Evolutionary conservation across 108 stramenopile species (phyloP).

Genomic region (Thalassiosira profunda): DNA sequence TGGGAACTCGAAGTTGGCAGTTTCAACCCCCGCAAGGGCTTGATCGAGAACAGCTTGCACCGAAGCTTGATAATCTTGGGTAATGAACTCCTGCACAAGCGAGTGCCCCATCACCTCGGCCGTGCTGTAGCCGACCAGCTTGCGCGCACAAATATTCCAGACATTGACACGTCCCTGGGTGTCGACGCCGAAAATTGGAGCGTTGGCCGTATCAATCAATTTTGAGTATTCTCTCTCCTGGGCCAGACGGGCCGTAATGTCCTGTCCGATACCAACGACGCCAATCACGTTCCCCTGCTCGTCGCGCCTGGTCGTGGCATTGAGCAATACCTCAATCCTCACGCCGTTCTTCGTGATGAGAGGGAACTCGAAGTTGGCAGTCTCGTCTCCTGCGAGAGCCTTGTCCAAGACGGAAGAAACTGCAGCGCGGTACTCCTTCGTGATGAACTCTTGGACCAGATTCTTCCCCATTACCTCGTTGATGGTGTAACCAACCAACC

Average conservation of each 20-base stretch:
- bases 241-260: slow-evolving; percentile 47
- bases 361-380: slow-evolving; percentile 61
- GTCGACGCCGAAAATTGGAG: slow-evolving; percentile 83
- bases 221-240: slow-evolving; percentile 41
- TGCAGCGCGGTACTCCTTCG: slow-evolving; percentile 11
- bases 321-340: slow-evolving; percentile 49
- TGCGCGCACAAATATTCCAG: slow-evolving; percentile 21
- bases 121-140: slow-evolving; percentile 28
- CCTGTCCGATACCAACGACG: slow-evolving; percentile 67
- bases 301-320: slow-evolving; percentile 56
- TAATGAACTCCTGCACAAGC: slow-evolving; percentile 42
- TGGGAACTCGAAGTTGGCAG: slow-evolving; percentile 42
- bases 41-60: slow-evolving; percentile 60
- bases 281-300: slow-evolving; percentile 48
- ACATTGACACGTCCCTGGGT: slow-evolving; percentile 48
- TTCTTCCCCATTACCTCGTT: slow-evolving; percentile 50
- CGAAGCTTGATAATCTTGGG: slow-evolving; percentile 19
- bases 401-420: slow-evolving; percentile 43
- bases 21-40: slow-evolving; percentile 38
- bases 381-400: slow-evolving; percentile 51
- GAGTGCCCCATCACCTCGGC: slow-evolving; percentile 46
- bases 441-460: slow-evolving; percentile 50
- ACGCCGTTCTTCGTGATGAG: slow-evolving; percentile 42
- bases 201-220: slow-evolving; percentile 76
- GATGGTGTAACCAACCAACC: slow-evolving; percentile 52